Evolutionary conservation across 2,329 filamentous ascomycete species (phyloP).

Genomic region (Pseudocercospora eumusae): DNA sequence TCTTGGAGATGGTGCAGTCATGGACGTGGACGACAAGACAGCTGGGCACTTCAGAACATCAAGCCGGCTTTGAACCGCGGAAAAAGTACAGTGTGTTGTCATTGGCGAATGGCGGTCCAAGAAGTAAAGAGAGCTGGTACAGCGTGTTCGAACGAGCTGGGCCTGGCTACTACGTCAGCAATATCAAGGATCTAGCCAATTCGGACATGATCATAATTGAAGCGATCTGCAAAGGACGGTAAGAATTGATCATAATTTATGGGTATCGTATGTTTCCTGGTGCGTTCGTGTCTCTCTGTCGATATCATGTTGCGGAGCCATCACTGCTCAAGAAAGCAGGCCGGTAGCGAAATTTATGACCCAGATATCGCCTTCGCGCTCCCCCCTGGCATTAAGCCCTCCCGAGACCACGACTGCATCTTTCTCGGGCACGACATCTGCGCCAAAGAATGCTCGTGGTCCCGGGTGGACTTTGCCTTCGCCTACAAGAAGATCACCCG

Average conservation of each 20-base stretch:
- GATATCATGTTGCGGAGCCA: background rate
- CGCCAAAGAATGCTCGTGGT: constrained; percentile 46
- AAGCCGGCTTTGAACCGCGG: constrained; percentile 27
- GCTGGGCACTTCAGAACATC: constrained; percentile 26
- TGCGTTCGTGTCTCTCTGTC: constrained; percentile 8
- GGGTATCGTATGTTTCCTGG: constrained; percentile 2
- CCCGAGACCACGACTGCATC: constrained; percentile 47
- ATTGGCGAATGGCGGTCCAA: background rate
- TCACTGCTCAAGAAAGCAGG: background rate
- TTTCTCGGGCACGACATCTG: constrained; percentile 43
- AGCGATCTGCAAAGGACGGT: constrained; percentile 3
- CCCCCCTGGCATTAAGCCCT: constrained; percentile 47
- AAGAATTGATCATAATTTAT: background rate
- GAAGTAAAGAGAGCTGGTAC: constrained; percentile 10
- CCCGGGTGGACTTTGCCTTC: constrained; percentile 50
- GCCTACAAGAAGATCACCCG: constrained; percentile 37
- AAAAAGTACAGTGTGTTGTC: constrained; percentile 23
- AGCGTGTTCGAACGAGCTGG: constrained; percentile 6
- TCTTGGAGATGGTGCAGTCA: constrained; percentile 8
- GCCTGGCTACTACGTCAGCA: constrained; percentile 2
- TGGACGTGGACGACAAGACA: constrained; percentile 29
- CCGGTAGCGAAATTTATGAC: constrained; percentile 36
- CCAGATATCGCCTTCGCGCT: constrained; percentile 50
- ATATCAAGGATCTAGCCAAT: constrained; percentile 2
- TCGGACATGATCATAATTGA: constrained; percentile 13